These are phyloP conservation scores for Lathyrus sativus DNA, from an alignment of 306 rosid genomes.

Conservation along the genomic window DNA sequence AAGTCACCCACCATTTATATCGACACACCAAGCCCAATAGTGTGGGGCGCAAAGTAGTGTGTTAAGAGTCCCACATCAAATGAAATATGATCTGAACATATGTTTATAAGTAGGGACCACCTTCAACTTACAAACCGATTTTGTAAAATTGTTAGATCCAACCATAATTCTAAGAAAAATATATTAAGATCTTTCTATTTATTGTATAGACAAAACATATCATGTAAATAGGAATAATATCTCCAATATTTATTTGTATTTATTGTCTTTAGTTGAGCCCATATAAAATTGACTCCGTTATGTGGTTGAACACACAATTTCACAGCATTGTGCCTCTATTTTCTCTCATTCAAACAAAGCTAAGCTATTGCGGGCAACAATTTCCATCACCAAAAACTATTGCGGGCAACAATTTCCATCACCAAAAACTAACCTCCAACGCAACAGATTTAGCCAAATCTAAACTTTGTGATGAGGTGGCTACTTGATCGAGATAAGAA, in stretches of 20 bases:
- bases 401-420: constrained; percentile 31
- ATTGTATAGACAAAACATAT: background rate
- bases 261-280: background rate
- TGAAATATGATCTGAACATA: too few relatives aligned
- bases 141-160: too few relatives aligned
- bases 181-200: background rate
- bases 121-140: too few relatives aligned
- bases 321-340: constrained; percentile 1
- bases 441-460: constrained; percentile 83
- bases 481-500: constrained; percentile 85
- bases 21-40: too few relatives aligned
- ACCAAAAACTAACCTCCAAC: constrained; percentile 60
- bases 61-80: too few relatives aligned
- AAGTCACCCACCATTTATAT: too few relatives aligned
- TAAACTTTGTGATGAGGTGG: constrained; percentile 64
- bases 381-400: constrained; percentile 24
- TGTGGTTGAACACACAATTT: background rate
- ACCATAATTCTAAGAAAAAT: background rate
- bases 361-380: constrained; percentile 29
- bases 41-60: too few relatives aligned
- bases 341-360: constrained; percentile 28
- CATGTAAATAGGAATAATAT: background rate
- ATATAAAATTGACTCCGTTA: background rate
- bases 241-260: constrained; percentile 1
- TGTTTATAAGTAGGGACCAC: too few relatives aligned